Percentiles rank a stretch among this genome's conserved stretches.
Conservation (phyloP, 805 yeast genomes). For the Monosporozyma aerobia region DNA sequence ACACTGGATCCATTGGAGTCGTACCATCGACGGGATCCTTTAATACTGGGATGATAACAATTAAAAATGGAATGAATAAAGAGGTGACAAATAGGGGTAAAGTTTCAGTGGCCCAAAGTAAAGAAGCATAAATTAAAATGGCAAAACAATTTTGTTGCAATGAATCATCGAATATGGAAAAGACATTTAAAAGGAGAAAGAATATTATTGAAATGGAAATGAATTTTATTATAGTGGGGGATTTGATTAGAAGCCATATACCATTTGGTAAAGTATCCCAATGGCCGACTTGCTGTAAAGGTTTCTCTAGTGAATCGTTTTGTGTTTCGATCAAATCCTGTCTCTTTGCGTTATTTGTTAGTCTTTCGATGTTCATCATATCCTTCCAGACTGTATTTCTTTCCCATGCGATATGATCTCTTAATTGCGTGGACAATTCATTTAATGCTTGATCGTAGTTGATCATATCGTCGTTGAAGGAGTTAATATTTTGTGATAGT, state of each 20-base stretch:
- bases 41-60: conserved; percentile 63
- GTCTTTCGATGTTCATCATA: conserved; percentile 83
- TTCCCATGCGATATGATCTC: conserved; percentile 96
- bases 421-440: conserved; percentile 46
- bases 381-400: conserved; percentile 97
- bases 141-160: conserved; percentile 79
- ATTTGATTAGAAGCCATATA: conserved; percentile 1
- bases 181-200: conserved; percentile 21
- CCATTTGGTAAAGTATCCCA: conserved; percentile 16
- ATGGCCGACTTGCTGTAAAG: conserved; percentile 8
- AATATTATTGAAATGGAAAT: conserved; percentile 42
- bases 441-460: conserved; percentile 32
- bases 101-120: conserved; percentile 84
- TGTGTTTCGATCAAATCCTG: conserved; percentile 15
- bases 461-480: not conserved
- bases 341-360: conserved; percentile 63
- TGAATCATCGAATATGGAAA: conserved; percentile 41
- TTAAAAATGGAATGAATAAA: conserved; percentile 67
- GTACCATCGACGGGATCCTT: conserved; percentile 42
- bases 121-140: conserved; percentile 66
- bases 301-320: not conserved
- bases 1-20: conserved; percentile 48
- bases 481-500: conserved; percentile 21
- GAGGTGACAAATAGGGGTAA: conserved; percentile 89
- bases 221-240: conserved; percentile 32